A percentile compares a stretch with the other conserved stretches of the same genome.
These are phyloP conservation scores for Boletus rufocinnamomeus DNA, from an alignment of 768 basidiomycete genomes.

Conservation along the genomic window DNA sequence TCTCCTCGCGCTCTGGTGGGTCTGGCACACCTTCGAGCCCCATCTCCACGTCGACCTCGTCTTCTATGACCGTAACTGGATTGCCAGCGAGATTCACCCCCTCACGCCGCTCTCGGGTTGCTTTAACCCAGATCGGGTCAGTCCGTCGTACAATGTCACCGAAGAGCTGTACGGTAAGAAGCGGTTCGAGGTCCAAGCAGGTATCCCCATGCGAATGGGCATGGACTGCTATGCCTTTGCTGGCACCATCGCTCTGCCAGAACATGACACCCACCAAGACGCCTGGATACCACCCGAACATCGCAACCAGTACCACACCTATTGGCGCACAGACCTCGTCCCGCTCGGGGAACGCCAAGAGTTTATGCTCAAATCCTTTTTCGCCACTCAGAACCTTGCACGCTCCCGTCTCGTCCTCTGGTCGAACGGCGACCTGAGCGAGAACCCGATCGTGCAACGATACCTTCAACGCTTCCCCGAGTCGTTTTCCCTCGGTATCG, in stretches of 20 bases:
- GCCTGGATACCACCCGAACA: constrained; percentile 38
- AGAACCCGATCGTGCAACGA: constrained; percentile 54
- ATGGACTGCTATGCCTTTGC: constrained; percentile 94
- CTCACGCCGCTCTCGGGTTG: constrained; percentile 71
- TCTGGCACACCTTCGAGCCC: constrained; percentile 66
- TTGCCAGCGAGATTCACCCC: constrained; percentile 66
- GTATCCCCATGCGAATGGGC: constrained; percentile 74
- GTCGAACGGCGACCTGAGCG: constrained; percentile 81
- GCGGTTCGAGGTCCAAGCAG: constrained; percentile 75
- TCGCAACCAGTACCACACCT: constrained; percentile 81
- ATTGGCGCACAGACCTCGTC: constrained; percentile 89
- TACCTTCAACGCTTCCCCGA: constrained; percentile 69
- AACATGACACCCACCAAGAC: constrained; percentile 6
- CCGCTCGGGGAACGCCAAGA: constrained; percentile 81
- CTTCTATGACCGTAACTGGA: constrained; percentile 77
- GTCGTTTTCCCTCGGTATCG: constrained; percentile 65
- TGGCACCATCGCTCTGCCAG: constrained; percentile 59
- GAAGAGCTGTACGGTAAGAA: constrained; percentile 63
- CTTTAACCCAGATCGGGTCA: constrained; percentile 62
- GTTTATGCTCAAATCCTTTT: constrained; percentile 88
- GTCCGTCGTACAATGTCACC: constrained; percentile 68
- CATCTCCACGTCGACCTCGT: constrained; percentile 74
- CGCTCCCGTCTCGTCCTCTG: constrained; percentile 79
- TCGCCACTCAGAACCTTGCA: constrained; percentile 80
- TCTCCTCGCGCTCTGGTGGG: constrained; percentile 33